Evolutionary conservation across 352 stramenopile genomes (phyloP).

Genomic region (Phytophthora melonis): DNA sequence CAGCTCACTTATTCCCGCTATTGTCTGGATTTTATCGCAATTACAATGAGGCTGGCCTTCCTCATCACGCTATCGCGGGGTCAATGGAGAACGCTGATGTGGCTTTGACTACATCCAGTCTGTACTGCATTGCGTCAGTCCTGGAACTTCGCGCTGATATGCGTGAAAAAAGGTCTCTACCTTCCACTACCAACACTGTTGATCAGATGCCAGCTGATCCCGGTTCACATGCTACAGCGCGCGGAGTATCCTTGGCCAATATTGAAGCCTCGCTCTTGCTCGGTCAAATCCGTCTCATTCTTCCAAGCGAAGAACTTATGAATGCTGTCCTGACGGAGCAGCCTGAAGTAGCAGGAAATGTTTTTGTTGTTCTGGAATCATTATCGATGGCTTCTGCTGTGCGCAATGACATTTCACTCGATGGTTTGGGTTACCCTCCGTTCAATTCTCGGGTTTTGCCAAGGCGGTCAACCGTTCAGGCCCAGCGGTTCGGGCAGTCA

Average conservation of each 20-base stretch:
- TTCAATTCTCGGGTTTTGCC: conserved; percentile 79
- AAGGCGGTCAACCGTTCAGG: conserved; percentile 51
- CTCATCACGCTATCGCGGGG: conserved; percentile 43
- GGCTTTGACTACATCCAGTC: conserved; percentile 50
- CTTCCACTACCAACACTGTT: background rate
- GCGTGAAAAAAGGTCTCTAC: background rate
- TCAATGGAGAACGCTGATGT: conserved; percentile 62
- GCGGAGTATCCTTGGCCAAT: conserved; percentile 22
- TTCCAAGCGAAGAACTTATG: conserved; percentile 54
- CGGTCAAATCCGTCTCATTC: conserved; percentile 61
- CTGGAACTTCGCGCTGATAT: conserved; percentile 14
- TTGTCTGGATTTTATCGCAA: conserved; percentile 58
- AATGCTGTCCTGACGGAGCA: conserved; percentile 29
- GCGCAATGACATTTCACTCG: conserved; percentile 67
- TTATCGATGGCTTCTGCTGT: conserved; percentile 49
- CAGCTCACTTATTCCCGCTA: conserved; percentile 39
- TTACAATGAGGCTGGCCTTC: conserved; percentile 48
- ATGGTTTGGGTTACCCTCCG: conserved; percentile 78
- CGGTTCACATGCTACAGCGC: background rate
- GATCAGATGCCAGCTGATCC: background rate
- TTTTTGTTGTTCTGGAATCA: conserved; percentile 63
- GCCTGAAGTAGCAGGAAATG: conserved; percentile 28
- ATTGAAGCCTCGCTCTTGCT: conserved; percentile 60
- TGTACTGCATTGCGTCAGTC: conserved; percentile 54
- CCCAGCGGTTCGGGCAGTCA: conserved; percentile 57